Percentiles rank a stretch among this genome's conserved stretches.
Conservation (phyloP, 1,284 basidiomycete species). For the Chiua sp. region DNA sequence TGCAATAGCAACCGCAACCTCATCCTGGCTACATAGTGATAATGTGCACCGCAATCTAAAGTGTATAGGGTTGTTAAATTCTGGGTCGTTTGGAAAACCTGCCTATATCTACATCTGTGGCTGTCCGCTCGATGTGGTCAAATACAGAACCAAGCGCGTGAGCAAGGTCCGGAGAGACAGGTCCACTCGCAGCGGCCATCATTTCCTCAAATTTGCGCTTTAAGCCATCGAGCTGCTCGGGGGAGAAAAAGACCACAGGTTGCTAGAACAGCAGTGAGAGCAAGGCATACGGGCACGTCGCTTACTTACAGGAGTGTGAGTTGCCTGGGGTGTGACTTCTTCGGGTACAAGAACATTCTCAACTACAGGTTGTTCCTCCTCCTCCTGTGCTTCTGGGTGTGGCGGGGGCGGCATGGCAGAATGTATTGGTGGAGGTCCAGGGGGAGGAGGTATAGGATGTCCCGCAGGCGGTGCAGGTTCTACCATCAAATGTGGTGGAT, state of each 20-base stretch:
- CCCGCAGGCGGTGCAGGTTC: constrained; percentile 20
- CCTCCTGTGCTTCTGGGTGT: constrained; percentile 9
- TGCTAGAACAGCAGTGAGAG: constrained; percentile 10
- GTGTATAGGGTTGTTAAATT: constrained; percentile 19
- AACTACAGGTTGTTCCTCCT: constrained; percentile 19
- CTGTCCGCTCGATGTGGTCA: constrained; percentile 38
- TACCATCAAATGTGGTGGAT: constrained; percentile 28
- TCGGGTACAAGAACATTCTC: constrained; percentile 23
- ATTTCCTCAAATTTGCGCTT: constrained; percentile 39
- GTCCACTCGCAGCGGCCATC: constrained; percentile 36
- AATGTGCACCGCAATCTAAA: not conserved
- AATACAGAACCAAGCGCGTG: constrained; percentile 39
- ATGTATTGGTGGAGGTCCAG: constrained; percentile 14
- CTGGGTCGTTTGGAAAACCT: constrained; percentile 33
- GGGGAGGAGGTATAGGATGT: constrained; percentile 16
- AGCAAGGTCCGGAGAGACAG: constrained; percentile 36
- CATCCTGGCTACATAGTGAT: not conserved
- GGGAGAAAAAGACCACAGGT: constrained; percentile 37
- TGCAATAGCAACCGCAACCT: not conserved
- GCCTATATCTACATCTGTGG: constrained; percentile 28
- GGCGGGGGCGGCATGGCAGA: constrained; percentile 12
- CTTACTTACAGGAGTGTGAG: constrained; percentile 21
- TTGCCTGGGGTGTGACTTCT: constrained; percentile 19
- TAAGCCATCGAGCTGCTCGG: constrained; percentile 35
- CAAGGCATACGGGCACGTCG: not conserved